Evolutionary conservation across 352 stramenopile genomes (phyloP).

Genomic region (Aphanomyces euteiches): DNA sequence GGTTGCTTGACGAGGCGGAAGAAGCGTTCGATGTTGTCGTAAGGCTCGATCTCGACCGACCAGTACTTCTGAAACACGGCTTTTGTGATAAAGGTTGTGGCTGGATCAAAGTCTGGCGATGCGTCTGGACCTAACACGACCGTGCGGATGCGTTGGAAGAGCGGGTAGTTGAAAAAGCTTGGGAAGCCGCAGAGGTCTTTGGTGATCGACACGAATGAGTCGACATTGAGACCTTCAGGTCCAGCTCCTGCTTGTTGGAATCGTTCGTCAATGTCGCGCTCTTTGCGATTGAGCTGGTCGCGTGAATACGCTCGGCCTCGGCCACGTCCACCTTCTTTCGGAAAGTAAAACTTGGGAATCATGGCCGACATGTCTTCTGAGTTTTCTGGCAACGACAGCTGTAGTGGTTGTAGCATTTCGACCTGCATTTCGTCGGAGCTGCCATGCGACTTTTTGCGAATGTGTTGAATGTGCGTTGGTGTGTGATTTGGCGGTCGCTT

Average conservation of each 20-base stretch:
- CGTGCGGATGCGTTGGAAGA: conserved; percentile 89
- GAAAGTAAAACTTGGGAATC: conserved; percentile 71
- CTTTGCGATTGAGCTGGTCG: conserved; percentile 15
- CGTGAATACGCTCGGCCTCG: neutral
- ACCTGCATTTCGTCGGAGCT: conserved; percentile 24
- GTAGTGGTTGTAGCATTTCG: conserved; percentile 22
- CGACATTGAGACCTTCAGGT: conserved; percentile 77
- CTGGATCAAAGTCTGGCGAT: conserved; percentile 32
- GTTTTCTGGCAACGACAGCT: conserved; percentile 26
- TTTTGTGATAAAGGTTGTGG: conserved; percentile 58
- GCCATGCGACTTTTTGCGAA: conserved; percentile 26
- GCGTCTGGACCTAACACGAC: conserved; percentile 33
- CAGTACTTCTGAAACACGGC: conserved; percentile 93
- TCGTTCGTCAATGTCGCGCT: conserved; percentile 68
- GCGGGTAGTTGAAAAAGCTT: conserved; percentile 97
- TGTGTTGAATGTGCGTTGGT: conserved; percentile 3
- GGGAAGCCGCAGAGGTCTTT: conserved; percentile 97
- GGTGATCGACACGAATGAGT: conserved; percentile 91
- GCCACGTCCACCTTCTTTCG: conserved; percentile 47
- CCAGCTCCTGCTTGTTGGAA: conserved; percentile 56
- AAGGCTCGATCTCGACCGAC: conserved; percentile 92
- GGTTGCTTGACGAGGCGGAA: conserved; percentile 96
- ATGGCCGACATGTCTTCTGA: conserved; percentile 9
- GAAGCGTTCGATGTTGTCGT: conserved; percentile 95
- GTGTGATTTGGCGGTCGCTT: conserved; percentile 76